Evolutionary conservation across 345 rosid genomes (phyloP).

Genomic region (Tarenaya hassleriana): DNA sequence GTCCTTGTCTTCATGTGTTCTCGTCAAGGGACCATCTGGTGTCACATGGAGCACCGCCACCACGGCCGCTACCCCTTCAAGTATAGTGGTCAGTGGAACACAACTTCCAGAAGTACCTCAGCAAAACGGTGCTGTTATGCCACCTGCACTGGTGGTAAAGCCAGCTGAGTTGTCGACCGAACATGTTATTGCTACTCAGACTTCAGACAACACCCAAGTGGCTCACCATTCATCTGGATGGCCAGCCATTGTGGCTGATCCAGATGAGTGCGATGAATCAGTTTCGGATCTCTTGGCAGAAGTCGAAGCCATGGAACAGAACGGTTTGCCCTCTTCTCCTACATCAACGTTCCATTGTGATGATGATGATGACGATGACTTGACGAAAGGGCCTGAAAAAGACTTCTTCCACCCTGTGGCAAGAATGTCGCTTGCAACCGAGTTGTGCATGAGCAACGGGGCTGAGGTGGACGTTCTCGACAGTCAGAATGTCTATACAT

Average conservation of each 20-base stretch:
- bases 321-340: conserved; percentile 65
- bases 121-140: conserved; percentile 51
- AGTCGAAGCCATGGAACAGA: conserved; percentile 97
- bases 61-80: conserved; percentile 54
- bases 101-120: conserved; percentile 48
- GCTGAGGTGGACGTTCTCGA: conserved; percentile 34
- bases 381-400: conserved; percentile 56
- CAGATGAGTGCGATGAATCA: conserved; percentile 78
- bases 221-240: conserved; percentile 55
- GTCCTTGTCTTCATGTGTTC: conserved; percentile 40
- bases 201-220: conserved; percentile 50
- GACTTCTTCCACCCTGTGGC: conserved; percentile 73
- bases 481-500: conserved; percentile 33
- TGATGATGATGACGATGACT: conserved; percentile 48
- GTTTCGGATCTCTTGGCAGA: conserved; percentile 99
- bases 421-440: conserved; percentile 35
- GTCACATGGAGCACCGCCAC: conserved; percentile 69
- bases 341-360: conserved; percentile 40
- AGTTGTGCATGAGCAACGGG: conserved; percentile 54
- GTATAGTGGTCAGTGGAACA: conserved; percentile 49
- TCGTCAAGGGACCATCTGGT: conserved; percentile 51
- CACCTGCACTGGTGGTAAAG: conserved; percentile 44
- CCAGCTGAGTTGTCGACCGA: conserved; percentile 37
- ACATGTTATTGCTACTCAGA: conserved; percentile 52
- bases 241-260: conserved; percentile 63